A percentile compares a stretch with the other conserved stretches of the same genome.
Conservation (phyloP, 2,329 filamentous ascomycete species). For the Epicoccum nigrum region DNA sequence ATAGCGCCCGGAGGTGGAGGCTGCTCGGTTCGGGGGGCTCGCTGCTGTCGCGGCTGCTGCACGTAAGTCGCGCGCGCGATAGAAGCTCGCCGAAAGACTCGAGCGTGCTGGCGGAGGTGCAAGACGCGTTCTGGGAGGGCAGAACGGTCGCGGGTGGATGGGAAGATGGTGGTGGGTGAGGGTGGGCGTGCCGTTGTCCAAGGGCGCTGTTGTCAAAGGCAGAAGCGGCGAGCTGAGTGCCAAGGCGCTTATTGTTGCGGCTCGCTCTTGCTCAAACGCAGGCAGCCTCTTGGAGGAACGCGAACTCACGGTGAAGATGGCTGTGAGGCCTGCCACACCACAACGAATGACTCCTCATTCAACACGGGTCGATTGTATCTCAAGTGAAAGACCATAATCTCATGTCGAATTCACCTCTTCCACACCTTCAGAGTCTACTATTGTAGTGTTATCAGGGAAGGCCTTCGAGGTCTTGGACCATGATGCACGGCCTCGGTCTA, state of each 20-base stretch:
- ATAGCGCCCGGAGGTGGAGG: constrained; percentile 36
- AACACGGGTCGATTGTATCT: constrained; percentile 13
- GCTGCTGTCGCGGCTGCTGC: constrained; percentile 35
- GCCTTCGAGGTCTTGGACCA: no score
- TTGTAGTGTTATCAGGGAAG: no score
- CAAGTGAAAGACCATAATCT: no score
- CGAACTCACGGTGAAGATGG: no score
- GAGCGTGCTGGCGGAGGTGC: constrained; percentile 28
- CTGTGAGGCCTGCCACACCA: no score
- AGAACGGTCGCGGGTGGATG: constrained; percentile 41
- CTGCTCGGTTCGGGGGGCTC: constrained; percentile 37
- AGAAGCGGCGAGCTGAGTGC: constrained; percentile 14
- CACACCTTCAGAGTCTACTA: no score
- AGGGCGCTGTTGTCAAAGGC: constrained; percentile 18
- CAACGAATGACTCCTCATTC: no score
- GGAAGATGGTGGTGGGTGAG: constrained; percentile 34
- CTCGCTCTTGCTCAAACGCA: not conserved
- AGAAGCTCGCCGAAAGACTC: constrained; percentile 35
- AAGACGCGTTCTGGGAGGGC: constrained; percentile 44
- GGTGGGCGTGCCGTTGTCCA: constrained; percentile 26
- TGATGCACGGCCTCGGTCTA: no score
- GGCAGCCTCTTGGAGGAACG: no score
- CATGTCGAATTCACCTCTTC: no score
- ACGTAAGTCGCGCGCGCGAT: constrained; percentile 31
- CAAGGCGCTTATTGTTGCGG: constrained; percentile 2